phyloP scores from a whole-genome alignment of 2,329 filamentous ascomycete species.

The Aspergillus niger region DNA sequence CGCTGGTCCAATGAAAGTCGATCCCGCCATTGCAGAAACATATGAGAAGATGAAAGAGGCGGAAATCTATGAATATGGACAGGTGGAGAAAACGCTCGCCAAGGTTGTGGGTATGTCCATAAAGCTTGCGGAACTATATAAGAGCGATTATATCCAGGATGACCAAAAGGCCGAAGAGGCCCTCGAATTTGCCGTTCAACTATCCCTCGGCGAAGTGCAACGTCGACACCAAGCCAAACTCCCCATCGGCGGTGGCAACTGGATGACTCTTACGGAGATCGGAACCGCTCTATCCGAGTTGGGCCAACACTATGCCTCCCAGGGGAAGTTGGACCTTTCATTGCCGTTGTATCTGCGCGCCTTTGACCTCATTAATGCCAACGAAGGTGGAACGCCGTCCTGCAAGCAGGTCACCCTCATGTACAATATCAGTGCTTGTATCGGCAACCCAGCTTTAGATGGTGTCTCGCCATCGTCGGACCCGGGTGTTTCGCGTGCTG shows the following conservation, averaged over 20 bases:
- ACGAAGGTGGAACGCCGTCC: slow-evolving; percentile 47
- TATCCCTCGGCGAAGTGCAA: slow-evolving; percentile 71
- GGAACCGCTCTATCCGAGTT: slow-evolving; percentile 57
- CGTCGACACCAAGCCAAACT: slow-evolving; percentile 67
- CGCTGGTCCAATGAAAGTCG: slow-evolving; percentile 22
- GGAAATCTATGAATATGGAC: slow-evolving; percentile 32
- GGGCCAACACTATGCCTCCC: slow-evolving; percentile 72
- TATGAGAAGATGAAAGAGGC: slow-evolving; percentile 27
- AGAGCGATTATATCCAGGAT: slow-evolving; percentile 72
- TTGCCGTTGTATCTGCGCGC: slow-evolving; percentile 86
- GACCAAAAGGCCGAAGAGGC: slow-evolving; percentile 72
- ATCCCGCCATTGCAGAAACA: slow-evolving; percentile 25
- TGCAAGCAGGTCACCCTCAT: slow-evolving; percentile 77
- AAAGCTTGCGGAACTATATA: slow-evolving; percentile 83
- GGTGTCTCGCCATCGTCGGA: slow-evolving; percentile 31
- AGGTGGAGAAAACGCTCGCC: slow-evolving; percentile 67
- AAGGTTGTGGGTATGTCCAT: slow-evolving; percentile 75
- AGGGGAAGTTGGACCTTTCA: slow-evolving; percentile 75
- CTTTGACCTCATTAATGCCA: slow-evolving; percentile 63
- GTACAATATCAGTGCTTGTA: slow-evolving; percentile 60
- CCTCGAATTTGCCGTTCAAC: slow-evolving; percentile 80
- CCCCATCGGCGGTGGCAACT: slow-evolving; percentile 62
- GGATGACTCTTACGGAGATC: slow-evolving; percentile 44
- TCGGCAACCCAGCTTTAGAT: slow-evolving; percentile 35
- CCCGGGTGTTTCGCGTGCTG: slow-evolving; percentile 56